Evolutionary conservation across 371 early-diverging fungal genomes (phyloP), one percentile per base, ranked within the genome.

Genomic region (Encephalitozoon hellem): DNA sequence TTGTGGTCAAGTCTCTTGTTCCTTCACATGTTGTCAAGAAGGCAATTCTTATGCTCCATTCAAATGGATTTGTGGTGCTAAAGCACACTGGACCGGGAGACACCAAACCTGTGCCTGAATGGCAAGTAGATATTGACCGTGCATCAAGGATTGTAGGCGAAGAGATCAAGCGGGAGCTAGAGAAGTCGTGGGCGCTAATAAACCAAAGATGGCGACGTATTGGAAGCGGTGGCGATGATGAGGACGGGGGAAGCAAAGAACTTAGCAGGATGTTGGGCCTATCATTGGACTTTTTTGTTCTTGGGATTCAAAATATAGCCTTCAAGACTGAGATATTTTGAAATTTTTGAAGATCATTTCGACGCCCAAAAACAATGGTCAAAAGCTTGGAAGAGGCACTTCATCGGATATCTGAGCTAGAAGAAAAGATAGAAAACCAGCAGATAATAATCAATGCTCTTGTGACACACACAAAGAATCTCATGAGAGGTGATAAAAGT

Each of bases 371-470:
- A 59, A 38, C 5, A 30, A 59, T 59, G 59, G 18, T 34, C 21
- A 38, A 59, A 21, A 59, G 38, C 38, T 38, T 59, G 32, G 38
- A 59, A 18, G 30, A 59, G 15, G 59, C 59, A 21, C 59, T 59
- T 59, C 34, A n/a, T 18, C 11, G 59, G 21, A 59, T 59, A 59
- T 23, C 26, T 6, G 67, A 64, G 38, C 28, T 77, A 2, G 67
- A 77, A 52, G 45, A 43, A 34, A 38, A 69, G 53, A 28, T 67
- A 41, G 71, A 77, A 59, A 18, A 54, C 52, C 70, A 77, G 67
- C 45, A 72, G 18, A 72, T 71, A n/a, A 64, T 71, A 49, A 77
- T 77, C 26, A 26, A 63, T 23, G 65, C 54, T n/a, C 67, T 77
- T 41, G 34, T 77, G n/a, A 42, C 45, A 4, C 43, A 71, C 9